Evolutionary conservation across 2,329 filamentous ascomycete genomes (phyloP), one percentile per base, ranked within the genome.

Genomic region (Fusarium albidum): DNA sequence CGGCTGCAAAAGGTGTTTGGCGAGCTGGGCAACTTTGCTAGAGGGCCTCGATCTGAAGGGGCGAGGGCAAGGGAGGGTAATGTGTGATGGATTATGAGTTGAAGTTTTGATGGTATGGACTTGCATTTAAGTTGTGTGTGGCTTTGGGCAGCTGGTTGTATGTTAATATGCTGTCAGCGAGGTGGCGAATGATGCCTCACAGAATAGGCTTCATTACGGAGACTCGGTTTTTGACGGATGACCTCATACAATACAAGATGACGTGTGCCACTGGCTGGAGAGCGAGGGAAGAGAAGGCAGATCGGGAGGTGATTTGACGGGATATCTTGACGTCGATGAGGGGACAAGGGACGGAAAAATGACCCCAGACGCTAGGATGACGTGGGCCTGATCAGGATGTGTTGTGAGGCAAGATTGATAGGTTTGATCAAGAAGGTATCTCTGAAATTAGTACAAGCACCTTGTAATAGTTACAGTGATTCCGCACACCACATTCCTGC

Each of bases 61-160:
- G 21, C 21, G 21, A 21, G 21, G 5, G 21, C 21, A 21, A 14
- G 21, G 27, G 42, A 14, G 12, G 18, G 13, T 18, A 18, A 46
- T 47, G 21, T 21, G 15, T 59, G 12, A 46, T 46, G 49, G 32
- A 25, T 40, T 27, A 60, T 54, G 57, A 61, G 25, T 61, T 58
- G 48, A 61, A 17, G 57, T 17, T 54, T 47, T 54, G 48, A 61
- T 14, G 52, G 38, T 47, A 34, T 41, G 28, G 27, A 29, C 52
- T 21, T 21, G 28, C 27, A 25, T 51, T 38, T 27, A n/a, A 18
- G 11, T 12, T 21, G 21, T 21, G 21, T 21, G 5, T 25, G 8
- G 18, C 15, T 11, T 40, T 37, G 14, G 13, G 12, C n/a, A 18
- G 3, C 11, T 33, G 35, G 26, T 21, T 15, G 26, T 15, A 25